These are phyloP conservation scores for Botrytis fragariae DNA, from an alignment of 2,329 filamentous ascomycete species.

Conservation along the genomic window DNA sequence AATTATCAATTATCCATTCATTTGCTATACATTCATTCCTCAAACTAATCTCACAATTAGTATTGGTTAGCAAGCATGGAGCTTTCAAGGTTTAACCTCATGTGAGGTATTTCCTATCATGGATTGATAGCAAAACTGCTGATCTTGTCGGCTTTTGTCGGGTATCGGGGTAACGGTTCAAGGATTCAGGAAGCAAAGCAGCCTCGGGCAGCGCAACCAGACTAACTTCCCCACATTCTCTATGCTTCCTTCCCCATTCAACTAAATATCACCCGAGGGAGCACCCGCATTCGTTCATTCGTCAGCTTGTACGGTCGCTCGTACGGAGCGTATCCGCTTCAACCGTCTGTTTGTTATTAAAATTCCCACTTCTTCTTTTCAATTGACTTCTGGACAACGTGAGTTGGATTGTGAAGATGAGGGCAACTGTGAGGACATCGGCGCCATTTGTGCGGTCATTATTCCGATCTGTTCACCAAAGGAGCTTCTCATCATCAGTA, in stretches of 20 bases:
- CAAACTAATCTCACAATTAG: not conserved
- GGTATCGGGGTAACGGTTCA: conserved; percentile 11
- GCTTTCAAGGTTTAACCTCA: not conserved
- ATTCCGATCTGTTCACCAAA: conserved; percentile 29
- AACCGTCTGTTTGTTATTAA: not conserved
- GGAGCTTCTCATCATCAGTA: conserved; percentile 47
- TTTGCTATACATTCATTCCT: conserved; percentile 8
- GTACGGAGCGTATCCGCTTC: not conserved
- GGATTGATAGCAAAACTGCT: conserved; percentile 13
- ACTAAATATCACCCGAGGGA: not conserved
- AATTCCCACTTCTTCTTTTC: not conserved
- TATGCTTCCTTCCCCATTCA: conserved; percentile 1
- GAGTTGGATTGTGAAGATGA: conserved; percentile 28
- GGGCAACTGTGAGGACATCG: conserved; percentile 30
- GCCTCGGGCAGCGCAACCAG: not conserved
- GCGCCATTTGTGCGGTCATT: conserved; percentile 30
- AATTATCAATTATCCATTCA: not conserved
- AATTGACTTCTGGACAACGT: not conserved
- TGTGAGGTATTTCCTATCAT: conserved; percentile 4
- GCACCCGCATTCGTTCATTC: not conserved
- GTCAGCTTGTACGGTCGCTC: not conserved
- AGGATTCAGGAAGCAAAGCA: not conserved
- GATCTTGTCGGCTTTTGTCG: conserved; percentile 8
- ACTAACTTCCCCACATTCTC: conserved; percentile 18
- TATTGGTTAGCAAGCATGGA: conserved; percentile 7